Conservation (phyloP, 768 basidiomycete genomes). For the Termitomyces sp. region DNA sequence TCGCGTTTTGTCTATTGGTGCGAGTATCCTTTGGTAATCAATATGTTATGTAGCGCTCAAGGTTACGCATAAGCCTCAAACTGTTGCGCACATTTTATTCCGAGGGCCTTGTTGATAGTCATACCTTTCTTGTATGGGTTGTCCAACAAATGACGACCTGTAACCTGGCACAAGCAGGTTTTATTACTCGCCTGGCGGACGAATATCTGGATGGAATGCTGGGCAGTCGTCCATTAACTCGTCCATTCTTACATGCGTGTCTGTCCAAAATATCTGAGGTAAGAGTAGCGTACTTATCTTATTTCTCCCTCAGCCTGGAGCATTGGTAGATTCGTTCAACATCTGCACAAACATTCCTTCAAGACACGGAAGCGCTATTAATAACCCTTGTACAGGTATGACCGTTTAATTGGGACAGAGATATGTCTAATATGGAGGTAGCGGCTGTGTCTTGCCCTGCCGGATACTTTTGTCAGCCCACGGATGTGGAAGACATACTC, state of each 20-base stretch:
- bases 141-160: slow-evolving; percentile 73
- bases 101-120: slow-evolving; percentile 77
- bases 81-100: slow-evolving; percentile 74
- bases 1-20: slow-evolving; percentile 79
- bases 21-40: slow-evolving; percentile 9
- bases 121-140: slow-evolving; percentile 75
- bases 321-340: slow-evolving; percentile 47
- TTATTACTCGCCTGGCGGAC: slow-evolving; percentile 70
- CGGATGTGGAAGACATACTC: slow-evolving; percentile 59
- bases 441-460: slow-evolving; percentile 66
- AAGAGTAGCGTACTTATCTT: not conserved
- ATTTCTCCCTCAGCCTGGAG: not conserved
- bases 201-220: slow-evolving; percentile 76
- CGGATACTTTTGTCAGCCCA: slow-evolving; percentile 75
- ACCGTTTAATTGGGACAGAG: not conserved
- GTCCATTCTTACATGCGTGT: slow-evolving; percentile 71
- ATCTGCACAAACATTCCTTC: slow-evolving; percentile 52
- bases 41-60: not conserved
- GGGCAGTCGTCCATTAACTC: slow-evolving; percentile 60
- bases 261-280: slow-evolving; percentile 67
- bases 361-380: slow-evolving; percentile 48
- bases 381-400: slow-evolving; percentile 58
- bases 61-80: slow-evolving; percentile 44
- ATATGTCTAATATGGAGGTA: slow-evolving; percentile 21
- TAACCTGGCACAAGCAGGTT: slow-evolving; percentile 80